Percentiles rank a stretch among this genome's conserved stretches.
These are phyloP conservation scores for Boletus edulis DNA, from an alignment of 768 basidiomycete species.

Conservation along the genomic window DNA sequence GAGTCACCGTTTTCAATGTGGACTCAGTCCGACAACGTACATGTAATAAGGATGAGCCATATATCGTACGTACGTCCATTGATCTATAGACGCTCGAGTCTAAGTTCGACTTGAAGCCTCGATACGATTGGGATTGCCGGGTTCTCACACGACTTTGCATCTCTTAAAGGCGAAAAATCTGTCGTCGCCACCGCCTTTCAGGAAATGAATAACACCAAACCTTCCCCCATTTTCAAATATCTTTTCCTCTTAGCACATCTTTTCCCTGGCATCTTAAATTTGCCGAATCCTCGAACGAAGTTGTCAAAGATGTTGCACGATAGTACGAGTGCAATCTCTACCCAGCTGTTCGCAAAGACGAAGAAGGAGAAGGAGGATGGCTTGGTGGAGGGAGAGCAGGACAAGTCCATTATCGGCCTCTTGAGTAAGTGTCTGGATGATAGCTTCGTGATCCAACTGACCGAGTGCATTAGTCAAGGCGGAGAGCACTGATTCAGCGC, in stretches of 20 bases:
- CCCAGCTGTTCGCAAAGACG: constrained; percentile 31
- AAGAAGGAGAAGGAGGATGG: constrained; percentile 32
- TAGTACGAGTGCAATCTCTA: constrained; percentile 33
- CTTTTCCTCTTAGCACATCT: constrained; percentile 26
- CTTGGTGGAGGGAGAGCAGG: constrained; percentile 25
- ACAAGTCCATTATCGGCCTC: constrained; percentile 39
- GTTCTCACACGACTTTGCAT: constrained; percentile 46
- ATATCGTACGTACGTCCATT: constrained; percentile 35
- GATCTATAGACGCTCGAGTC: not conserved
- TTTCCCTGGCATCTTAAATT: constrained; percentile 29
- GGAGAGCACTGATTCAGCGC: constrained; percentile 28
- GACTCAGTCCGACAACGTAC: not conserved
- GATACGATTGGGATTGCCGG: constrained; percentile 44
- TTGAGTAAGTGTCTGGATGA: constrained; percentile 26
- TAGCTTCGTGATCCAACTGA: not conserved
- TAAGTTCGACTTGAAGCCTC: constrained; percentile 25
- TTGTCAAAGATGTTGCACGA: constrained; percentile 27
- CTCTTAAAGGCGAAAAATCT: constrained; percentile 34
- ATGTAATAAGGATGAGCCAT: constrained; percentile 39
- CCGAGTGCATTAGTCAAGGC: constrained; percentile 34
- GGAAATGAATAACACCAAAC: constrained; percentile 22
- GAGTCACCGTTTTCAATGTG: not conserved
- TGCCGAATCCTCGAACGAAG: constrained; percentile 32
- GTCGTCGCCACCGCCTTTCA: constrained; percentile 19
- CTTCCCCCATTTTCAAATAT: constrained; percentile 16